Evolutionary conservation across 129 eudicot genomes (phyloP), one percentile per base, ranked within the genome.

Genomic region (carrot (Daucus carota)): DNA sequence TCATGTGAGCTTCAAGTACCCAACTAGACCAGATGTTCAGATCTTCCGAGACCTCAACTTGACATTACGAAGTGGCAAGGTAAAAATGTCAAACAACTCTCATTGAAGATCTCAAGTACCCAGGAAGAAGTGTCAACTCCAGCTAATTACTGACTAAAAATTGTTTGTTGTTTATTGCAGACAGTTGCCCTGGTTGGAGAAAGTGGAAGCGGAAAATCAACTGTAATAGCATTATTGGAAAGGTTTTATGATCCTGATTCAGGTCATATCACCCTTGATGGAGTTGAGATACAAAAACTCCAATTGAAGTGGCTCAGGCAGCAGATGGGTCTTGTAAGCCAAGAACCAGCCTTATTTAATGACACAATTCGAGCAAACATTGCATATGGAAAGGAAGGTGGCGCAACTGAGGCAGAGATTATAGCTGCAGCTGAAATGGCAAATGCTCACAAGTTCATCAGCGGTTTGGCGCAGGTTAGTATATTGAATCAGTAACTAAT

Each of bases 281-380:
- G 88, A 29, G 68, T 80, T 31, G 87, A 90, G 79, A 77, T 90
- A 16, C 83, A 81, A 7, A 88, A 78, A 73, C 81, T 91, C 66
- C 91, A 88, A 34, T 63, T 91, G 43, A 91, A 91, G 71, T 91
- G 96, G 97, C 84, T 91, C 29, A 83, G 97, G 77, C 77, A 77
- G 83, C 93, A 88, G 81, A 90, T 90, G 93, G 96, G 96, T 14
- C 88, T 88, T 10, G 90, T 90, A 52, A 84, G 91, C 82, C 93
- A 90, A 59, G 96, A 90, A 74, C 96, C 96, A 0, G 79, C 77
- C 20, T 80, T 90, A 84, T 90, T 90, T 63, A 90, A 85, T 65
- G 91, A 88, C 73, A 88, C 93, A n/a, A 88, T 88, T 63, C 83
- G 93, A 48, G 83, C 91, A 59, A 90, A 90, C 77, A 90, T 90